phyloP scores from a whole-genome alignment of 306 rosid genomes.

The Begonia peltatifolia region DNA sequence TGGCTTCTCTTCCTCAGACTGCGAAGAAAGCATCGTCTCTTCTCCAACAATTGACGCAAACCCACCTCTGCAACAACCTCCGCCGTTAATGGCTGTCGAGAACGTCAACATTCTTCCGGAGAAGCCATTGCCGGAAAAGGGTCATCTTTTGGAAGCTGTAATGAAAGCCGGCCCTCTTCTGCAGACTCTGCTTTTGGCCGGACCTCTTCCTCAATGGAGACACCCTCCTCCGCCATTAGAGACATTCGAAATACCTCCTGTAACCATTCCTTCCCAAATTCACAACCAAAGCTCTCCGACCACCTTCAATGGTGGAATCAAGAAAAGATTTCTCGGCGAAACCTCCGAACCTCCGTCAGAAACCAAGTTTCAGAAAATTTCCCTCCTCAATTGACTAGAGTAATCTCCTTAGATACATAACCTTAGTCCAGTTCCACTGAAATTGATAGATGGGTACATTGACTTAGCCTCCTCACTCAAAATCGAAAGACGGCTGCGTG shows the following conservation, averaged over 20 bases:
- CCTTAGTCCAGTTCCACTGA: too few species aligned
- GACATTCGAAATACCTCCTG: constrained; percentile 80
- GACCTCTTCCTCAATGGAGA: constrained; percentile 95
- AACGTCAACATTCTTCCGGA: constrained; percentile 29
- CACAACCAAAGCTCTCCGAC: constrained; percentile 35
- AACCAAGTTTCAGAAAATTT: constrained; percentile 54
- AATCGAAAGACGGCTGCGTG: too few species aligned
- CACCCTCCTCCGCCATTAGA: constrained; percentile 94
- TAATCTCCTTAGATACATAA: too few species aligned
- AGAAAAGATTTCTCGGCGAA: constrained; percentile 49
- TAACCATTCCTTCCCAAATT: constrained; percentile 50
- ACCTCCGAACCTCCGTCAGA: constrained; percentile 45
- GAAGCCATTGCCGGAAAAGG: constrained; percentile 76
- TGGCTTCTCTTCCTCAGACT: constrained; percentile 65
- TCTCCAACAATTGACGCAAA: constrained; percentile 49
- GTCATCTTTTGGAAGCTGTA: constrained; percentile 79
- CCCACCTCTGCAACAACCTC: constrained; percentile 17
- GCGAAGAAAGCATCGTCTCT: constrained; percentile 94
- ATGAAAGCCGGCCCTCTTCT: constrained; percentile 91
- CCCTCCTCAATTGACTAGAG: constrained; percentile 14
- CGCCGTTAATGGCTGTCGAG: neutral
- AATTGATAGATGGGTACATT: too few species aligned
- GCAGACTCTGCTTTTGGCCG: constrained; percentile 68
- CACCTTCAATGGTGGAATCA: constrained; percentile 21
- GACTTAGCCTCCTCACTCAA: too few species aligned